Conservation (phyloP, 2,329 filamentous ascomycete genomes). For the Fonsecaea nubica region DNA sequence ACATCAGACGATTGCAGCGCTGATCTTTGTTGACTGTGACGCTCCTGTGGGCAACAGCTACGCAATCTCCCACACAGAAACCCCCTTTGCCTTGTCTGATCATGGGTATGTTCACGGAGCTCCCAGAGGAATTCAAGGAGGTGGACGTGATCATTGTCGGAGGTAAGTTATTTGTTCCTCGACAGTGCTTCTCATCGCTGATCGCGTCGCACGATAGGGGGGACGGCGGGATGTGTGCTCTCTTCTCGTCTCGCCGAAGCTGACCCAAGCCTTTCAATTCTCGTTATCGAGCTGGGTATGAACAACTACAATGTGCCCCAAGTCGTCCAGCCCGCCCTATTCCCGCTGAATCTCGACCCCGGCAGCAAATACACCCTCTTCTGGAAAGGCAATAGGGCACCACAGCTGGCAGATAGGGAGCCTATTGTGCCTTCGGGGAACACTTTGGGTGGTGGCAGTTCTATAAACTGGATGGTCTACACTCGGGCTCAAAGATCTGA, state of each 20-base stretch:
- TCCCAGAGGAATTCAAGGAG: conserved; percentile 43
- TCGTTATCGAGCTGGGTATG: conserved; percentile 61
- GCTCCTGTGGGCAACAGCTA: background rate
- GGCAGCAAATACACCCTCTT: conserved; percentile 59
- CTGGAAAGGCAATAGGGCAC: conserved; percentile 57
- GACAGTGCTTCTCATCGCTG: too few species aligned
- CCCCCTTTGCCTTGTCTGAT: background rate
- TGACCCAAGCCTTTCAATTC: conserved; percentile 57
- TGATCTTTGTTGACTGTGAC: background rate
- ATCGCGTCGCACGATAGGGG: conserved; percentile 46
- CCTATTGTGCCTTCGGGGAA: conserved; percentile 53
- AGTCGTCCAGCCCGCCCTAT: conserved; percentile 61
- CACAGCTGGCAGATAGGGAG: conserved; percentile 41
- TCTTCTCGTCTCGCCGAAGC: conserved; percentile 60
- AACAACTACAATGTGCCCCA: conserved; percentile 60
- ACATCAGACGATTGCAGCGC: background rate
- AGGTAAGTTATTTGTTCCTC: conserved; percentile 38
- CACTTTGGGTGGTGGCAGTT: conserved; percentile 68
- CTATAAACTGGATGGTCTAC: conserved; percentile 65
- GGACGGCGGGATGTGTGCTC: conserved; percentile 58
- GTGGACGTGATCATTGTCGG: conserved; percentile 62
- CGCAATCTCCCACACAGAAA: background rate
- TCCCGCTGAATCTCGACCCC: conserved; percentile 56
- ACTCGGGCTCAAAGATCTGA: conserved; percentile 47
- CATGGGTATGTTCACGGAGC: conserved; percentile 24